Conservation (phyloP, 1,284 basidiomycete species). For the Moesziomyces parantarcticus region DNA sequence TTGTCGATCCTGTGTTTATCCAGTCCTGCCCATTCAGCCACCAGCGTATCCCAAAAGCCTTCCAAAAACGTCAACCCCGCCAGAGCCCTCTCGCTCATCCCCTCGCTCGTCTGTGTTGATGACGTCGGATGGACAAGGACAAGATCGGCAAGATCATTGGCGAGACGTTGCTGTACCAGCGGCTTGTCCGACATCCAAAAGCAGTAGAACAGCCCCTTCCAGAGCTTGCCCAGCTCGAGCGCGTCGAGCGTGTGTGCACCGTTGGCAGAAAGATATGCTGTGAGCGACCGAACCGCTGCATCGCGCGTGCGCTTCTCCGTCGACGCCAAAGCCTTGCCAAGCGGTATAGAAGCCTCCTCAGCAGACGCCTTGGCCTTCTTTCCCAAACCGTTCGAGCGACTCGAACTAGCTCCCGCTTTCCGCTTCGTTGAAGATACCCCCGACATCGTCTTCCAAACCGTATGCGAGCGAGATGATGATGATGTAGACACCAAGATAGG, state of each 20-base stretch:
- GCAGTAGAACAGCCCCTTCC: slow-evolving; percentile 97
- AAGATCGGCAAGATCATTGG: slow-evolving; percentile 84
- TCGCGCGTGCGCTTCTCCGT: slow-evolving; percentile 77
- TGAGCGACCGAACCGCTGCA: slow-evolving; percentile 82
- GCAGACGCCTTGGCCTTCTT: slow-evolving; percentile 19
- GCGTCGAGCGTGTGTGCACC: slow-evolving; percentile 71
- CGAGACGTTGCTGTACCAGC: slow-evolving; percentile 90
- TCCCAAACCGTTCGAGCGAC: not conserved
- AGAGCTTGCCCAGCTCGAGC: slow-evolving; percentile 87
- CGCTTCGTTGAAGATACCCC: slow-evolving; percentile 17
- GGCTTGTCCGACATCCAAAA: slow-evolving; percentile 99
- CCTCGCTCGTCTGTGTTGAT: not conserved
- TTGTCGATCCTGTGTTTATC: slow-evolving; percentile 86
- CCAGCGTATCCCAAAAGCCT: slow-evolving; percentile 89
- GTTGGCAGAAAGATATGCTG: slow-evolving; percentile 72
- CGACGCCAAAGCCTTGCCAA: slow-evolving; percentile 58
- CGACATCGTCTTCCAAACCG: not conserved
- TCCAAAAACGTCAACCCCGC: slow-evolving; percentile 81
- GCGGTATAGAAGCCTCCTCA: slow-evolving; percentile 39
- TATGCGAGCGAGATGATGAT: no score
- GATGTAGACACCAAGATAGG: no score
- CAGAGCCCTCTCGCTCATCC: slow-evolving; percentile 52
- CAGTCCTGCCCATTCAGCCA: slow-evolving; percentile 90
- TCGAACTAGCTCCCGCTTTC: not conserved
- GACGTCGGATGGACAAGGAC: slow-evolving; percentile 44